Percentiles rank a stretch among this genome's conserved stretches.
Evolutionary conservation across 768 basidiomycete species (phyloP).

Genomic region (Obba rivulosa): DNA sequence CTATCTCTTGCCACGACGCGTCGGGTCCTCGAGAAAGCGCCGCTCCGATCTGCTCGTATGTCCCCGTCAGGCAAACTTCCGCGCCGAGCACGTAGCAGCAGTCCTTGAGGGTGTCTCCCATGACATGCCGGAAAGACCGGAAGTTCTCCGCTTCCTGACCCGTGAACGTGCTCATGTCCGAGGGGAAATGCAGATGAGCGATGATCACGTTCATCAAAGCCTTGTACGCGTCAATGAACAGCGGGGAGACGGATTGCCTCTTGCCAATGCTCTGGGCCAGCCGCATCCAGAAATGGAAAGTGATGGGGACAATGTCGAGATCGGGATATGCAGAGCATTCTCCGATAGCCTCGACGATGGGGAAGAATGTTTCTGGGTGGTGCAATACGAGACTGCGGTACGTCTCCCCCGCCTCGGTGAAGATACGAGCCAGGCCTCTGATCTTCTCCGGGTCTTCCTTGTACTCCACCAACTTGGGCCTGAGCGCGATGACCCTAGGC

Average conservation of each 20-base stretch:
- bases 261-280: slow-evolving; percentile 88
- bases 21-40: slow-evolving; percentile 61
- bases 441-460: slow-evolving; percentile 84
- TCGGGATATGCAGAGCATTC: slow-evolving; percentile 90
- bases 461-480: slow-evolving; percentile 50
- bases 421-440: slow-evolving; percentile 84
- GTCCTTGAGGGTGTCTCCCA: slow-evolving; percentile 99
- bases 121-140: slow-evolving; percentile 91
- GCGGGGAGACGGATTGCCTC: slow-evolving; percentile 60
- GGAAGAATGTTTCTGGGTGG: slow-evolving; percentile 90
- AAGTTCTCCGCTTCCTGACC: slow-evolving; percentile 92
- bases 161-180: slow-evolving; percentile 56
- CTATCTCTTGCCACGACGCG: slow-evolving; percentile 90
- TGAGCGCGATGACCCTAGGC: slow-evolving; percentile 75
- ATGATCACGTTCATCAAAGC: slow-evolving; percentile 84
- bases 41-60: slow-evolving; percentile 74
- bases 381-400: slow-evolving; percentile 85
- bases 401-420: slow-evolving; percentile 96
- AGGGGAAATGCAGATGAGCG: slow-evolving; percentile 85
- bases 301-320: slow-evolving; percentile 95
- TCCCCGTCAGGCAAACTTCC: slow-evolving; percentile 72
- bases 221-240: slow-evolving; percentile 79
- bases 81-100: slow-evolving; percentile 93
- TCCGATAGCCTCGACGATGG: slow-evolving; percentile 91
- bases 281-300: slow-evolving; percentile 98